Conservation (phyloP, 768 basidiomycete species). For the Leccinum incarnatum region DNA sequence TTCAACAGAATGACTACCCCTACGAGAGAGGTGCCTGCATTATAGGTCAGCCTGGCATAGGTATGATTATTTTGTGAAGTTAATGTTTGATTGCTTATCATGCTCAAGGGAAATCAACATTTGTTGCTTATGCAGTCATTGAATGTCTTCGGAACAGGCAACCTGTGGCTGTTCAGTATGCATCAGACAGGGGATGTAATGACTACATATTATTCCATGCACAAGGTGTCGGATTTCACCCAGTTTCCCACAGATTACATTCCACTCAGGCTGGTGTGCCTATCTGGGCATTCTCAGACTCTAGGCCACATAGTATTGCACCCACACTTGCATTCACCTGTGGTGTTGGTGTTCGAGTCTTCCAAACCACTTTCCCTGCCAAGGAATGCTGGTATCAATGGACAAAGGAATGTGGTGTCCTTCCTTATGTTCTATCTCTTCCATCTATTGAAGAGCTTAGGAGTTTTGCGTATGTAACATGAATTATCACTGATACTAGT, state of each 20-base stretch:
- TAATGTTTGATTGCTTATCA: neutral
- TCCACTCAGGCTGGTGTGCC: too few relatives aligned
- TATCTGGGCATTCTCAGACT: neutral
- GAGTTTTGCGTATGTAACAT: neutral
- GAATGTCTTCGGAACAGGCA: neutral
- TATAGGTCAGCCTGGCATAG: neutral
- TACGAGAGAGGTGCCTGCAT: neutral
- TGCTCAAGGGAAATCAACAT: neutral
- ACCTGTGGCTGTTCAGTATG: neutral
- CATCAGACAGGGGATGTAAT: neutral
- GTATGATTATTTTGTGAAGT: neutral
- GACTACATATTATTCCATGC: neutral
- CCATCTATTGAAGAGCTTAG: neutral
- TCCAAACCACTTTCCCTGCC: neutral
- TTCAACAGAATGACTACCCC: neutral
- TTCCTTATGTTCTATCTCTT: neutral
- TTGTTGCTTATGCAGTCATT: neutral
- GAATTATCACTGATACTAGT: neutral
- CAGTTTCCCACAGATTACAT: too few relatives aligned
- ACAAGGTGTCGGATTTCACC: neutral
- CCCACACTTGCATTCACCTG: neutral
- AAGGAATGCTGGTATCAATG: neutral
- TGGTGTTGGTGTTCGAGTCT: neutral
- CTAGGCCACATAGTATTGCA: neutral
- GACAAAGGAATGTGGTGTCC: neutral